phyloP scores from a whole-genome alignment of 1,284 basidiomycete species.

The Sporisorium iseilematis-ciliati region DNA sequence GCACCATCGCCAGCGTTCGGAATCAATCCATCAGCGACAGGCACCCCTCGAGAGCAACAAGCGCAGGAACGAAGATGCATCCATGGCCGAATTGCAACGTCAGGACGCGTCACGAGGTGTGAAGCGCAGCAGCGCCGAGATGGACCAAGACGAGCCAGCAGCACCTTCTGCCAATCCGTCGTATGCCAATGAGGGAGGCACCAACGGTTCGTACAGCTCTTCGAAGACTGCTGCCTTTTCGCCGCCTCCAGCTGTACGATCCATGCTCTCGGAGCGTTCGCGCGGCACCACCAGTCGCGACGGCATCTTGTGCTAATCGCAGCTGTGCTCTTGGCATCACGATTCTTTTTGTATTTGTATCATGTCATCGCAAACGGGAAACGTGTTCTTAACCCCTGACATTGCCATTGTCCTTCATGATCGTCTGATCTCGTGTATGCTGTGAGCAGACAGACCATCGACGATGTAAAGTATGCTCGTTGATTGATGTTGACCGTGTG shows the following conservation, averaged over 20 bases:
- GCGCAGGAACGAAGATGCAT: background rate
- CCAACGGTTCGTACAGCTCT: conserved; percentile 5
- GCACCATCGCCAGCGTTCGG: conserved; percentile 15
- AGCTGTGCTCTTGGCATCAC: background rate
- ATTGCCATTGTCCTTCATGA: background rate
- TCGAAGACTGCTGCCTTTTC: conserved; percentile 22
- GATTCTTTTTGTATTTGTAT: background rate
- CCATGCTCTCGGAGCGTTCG: conserved; percentile 20
- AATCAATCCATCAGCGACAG: conserved; percentile 17
- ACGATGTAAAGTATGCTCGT: too few species aligned
- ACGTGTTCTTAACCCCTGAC: too few species aligned
- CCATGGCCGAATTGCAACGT: background rate
- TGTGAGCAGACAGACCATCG: background rate
- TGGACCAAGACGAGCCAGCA: conserved; percentile 30
- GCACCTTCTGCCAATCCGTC: conserved; percentile 3
- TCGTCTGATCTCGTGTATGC: background rate
- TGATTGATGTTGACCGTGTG: background rate
- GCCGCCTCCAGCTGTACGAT: conserved; percentile 25
- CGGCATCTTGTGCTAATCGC: conserved; percentile 35
- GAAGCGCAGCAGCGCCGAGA: conserved; percentile 40
- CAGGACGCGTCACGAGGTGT: conserved; percentile 16
- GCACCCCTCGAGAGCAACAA: conserved; percentile 20
- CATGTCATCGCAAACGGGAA: background rate
- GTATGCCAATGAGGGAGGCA: background rate
- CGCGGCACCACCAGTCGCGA: conserved; percentile 33